Percentiles rank a stretch among this genome's conserved stretches.
These are phyloP conservation scores for Xylariales sp. DNA, from an alignment of 2,329 filamentous ascomycete genomes.

Conservation along the genomic window DNA sequence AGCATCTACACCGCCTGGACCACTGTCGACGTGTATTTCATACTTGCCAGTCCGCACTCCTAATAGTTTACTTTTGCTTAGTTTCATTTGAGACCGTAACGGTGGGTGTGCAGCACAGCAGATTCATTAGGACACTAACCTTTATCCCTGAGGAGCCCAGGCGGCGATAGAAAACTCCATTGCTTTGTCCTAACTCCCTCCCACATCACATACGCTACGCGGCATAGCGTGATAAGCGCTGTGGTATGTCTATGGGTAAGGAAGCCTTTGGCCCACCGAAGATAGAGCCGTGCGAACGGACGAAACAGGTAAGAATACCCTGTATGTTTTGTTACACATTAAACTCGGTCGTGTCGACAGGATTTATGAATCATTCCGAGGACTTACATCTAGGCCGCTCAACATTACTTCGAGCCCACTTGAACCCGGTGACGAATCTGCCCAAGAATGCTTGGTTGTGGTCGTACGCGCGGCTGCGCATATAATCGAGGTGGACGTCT, in stretches of 20 bases:
- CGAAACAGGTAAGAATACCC: not conserved
- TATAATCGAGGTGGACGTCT: not conserved
- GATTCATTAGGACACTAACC: not conserved
- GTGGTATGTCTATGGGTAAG: not conserved
- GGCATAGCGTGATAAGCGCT: not conserved
- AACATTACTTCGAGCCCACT: not conserved
- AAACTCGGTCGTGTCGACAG: not conserved
- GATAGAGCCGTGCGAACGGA: not conserved
- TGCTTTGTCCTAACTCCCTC: not conserved
- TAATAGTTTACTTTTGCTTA: not conserved
- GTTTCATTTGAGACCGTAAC: not conserved
- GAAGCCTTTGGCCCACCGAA: not conserved
- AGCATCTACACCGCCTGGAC: not conserved
- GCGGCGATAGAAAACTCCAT: not conserved
- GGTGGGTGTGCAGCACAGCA: not conserved
- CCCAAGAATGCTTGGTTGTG: not conserved
- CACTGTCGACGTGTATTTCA: not conserved
- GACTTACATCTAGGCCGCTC: not conserved
- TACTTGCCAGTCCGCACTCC: not conserved
- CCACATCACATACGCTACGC: not conserved
- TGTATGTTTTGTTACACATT: not conserved
- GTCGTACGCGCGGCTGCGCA: not conserved
- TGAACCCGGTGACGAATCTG: not conserved
- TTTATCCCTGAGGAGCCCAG: not conserved
- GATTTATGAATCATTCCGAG: not conserved